Evolutionary conservation across 768 basidiomycete genomes (phyloP), one percentile per base, ranked within the genome.

Genomic region (Hypholoma sublateritium): DNA sequence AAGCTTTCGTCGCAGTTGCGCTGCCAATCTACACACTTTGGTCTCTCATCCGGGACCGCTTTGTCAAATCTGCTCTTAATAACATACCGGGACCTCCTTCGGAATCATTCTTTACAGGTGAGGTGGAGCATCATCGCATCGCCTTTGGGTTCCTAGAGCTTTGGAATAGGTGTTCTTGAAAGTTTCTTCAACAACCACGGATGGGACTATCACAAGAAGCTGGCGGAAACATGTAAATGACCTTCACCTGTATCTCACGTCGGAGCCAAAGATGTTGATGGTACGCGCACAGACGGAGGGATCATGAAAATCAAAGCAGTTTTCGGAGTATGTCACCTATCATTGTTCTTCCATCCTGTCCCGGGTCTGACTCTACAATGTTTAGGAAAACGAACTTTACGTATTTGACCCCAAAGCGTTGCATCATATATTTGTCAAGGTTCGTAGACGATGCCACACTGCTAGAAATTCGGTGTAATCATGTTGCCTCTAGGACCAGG

Each of bases 401-500:
- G 69, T 79, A 9, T 77, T 63, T 45, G 80, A 81, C 55, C 76
- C 78, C 0, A 71, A 70, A 41, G 80, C 79, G 5, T 59, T 81
- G 45, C 70, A 78, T 53, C 74, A 76, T 57, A 75, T 81, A 25
- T 47, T 77, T 11, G 66, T 80, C 50, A 80, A 79, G 63, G 80
- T 77, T 9, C 28, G 59, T 43, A 54, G 2, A 12, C 34, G 37
- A 17, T 13, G 28, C n/a, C 11, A 22, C 5, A 11, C 19, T 16
- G 11, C 9, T 13, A 22, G 34, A 17, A 9, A 7, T 32, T 32
- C 28, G 9, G 9, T 9, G 28, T 19, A 32, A 21, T 35, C 42
- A 21, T 47, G 21, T 11, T 28, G 46, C 7, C 16, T 28, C 7
- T 52, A 74, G 71, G 69, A 71, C 60, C 69, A 70, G 58, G 46